Percentiles rank a stretch among this genome's conserved stretches.
These are phyloP conservation scores for Talaromyces sp. DNA, from an alignment of 2,329 filamentous ascomycete genomes.

Conservation along the genomic window DNA sequence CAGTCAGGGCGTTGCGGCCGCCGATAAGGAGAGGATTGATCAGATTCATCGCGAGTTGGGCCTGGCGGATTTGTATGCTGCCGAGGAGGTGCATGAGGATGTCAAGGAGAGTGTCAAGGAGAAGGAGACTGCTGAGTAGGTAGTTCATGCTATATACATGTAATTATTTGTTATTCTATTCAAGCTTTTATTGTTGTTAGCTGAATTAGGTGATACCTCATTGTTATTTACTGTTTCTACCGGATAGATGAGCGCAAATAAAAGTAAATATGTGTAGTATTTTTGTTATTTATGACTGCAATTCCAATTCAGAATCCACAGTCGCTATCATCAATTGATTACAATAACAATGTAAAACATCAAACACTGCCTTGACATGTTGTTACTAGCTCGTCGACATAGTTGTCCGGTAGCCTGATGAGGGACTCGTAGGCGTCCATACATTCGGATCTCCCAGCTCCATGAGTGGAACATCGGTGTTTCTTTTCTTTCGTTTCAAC, in stretches of 20 bases:
- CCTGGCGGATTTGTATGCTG: slow-evolving; percentile 28
- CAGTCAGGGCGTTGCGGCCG: slow-evolving; percentile 28
- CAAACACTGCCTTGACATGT: too few relatives aligned
- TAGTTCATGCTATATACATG: background rate
- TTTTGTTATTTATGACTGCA: background rate
- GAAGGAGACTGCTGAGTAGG: slow-evolving; percentile 3
- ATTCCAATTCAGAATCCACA: background rate
- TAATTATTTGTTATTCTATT: background rate
- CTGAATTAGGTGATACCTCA: too few relatives aligned
- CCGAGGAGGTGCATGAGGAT: slow-evolving; percentile 3
- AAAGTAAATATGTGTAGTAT: background rate
- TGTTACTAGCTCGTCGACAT: too few relatives aligned
- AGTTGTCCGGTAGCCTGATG: too few relatives aligned
- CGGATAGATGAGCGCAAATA: too few relatives aligned
- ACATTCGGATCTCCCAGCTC: too few relatives aligned
- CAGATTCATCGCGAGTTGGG: slow-evolving; percentile 68
- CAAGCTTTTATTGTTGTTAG: too few relatives aligned
- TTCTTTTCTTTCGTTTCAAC: too few relatives aligned
- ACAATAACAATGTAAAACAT: background rate
- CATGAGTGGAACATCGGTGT: too few relatives aligned
- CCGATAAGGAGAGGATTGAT: slow-evolving; percentile 58
- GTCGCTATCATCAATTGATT: background rate
- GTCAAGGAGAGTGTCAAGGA: slow-evolving; percentile 2
- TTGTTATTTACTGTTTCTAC: too few relatives aligned
- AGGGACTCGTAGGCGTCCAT: too few relatives aligned